These are phyloP conservation scores for Pseudocercospora pini-densiflorae DNA, from an alignment of 2,329 filamentous ascomycete species.

Conservation along the genomic window DNA sequence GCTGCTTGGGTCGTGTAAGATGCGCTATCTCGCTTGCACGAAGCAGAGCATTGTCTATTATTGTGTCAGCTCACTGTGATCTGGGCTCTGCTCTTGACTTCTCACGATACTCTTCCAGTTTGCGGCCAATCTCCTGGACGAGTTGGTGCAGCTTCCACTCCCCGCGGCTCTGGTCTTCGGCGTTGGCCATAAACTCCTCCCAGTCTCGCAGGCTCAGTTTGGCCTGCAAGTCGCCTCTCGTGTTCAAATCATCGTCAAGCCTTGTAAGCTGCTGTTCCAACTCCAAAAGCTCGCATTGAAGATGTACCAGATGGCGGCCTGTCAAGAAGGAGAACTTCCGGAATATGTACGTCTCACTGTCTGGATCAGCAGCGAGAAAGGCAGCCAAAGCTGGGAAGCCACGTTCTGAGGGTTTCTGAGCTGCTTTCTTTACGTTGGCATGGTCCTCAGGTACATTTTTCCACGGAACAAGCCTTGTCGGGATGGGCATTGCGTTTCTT, in stretches of 20 bases:
- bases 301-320: constrained; percentile 9
- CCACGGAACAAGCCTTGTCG: too few species aligned
- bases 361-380: constrained; percentile 19
- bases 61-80: not conserved
- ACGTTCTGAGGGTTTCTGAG: not conserved
- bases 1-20: not conserved
- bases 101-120: constrained; percentile 8
- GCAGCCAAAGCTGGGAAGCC: constrained; percentile 14
- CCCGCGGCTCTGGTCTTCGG: not conserved
- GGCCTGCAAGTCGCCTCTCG: not conserved
- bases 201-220: not conserved
- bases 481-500: too few species aligned
- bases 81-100: not conserved
- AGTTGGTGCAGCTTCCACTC: not conserved
- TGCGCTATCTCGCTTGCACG: constrained; percentile 1
- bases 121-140: not conserved
- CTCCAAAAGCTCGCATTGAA: constrained; percentile 14
- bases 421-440: too few species aligned
- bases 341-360: constrained; percentile 23
- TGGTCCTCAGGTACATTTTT: too few species aligned
- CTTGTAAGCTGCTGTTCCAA: constrained; percentile 7
- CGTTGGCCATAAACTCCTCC: not conserved
- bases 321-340: constrained; percentile 16
- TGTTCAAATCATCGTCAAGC: not conserved
- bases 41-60: constrained; percentile 13